A percentile compares a stretch with the other conserved stretches of the same genome.
Evolutionary conservation across 208 protist genomes (phyloP).

Genomic region (Cochliopodium minus): DNA sequence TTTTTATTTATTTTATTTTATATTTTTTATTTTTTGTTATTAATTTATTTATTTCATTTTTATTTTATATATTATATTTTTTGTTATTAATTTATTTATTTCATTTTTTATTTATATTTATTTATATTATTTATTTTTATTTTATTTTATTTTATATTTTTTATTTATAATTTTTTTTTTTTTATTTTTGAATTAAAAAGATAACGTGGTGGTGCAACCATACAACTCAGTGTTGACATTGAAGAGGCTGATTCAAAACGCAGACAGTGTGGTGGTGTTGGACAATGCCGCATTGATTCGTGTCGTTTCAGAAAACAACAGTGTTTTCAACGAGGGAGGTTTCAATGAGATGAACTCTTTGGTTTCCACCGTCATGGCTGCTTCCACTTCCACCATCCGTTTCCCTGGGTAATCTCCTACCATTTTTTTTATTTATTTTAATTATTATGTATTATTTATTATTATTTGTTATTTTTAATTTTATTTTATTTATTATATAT

Average conservation of each 20-base stretch:
- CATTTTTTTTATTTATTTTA: too few relatives aligned
- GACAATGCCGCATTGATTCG: conserved; percentile 97
- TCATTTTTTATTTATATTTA: too few relatives aligned
- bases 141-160: not conserved
- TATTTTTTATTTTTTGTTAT: not conserved
- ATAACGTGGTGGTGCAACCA: conserved; percentile 96
- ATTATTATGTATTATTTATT: too few relatives aligned
- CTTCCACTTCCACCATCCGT: conserved; percentile 89
- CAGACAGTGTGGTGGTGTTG: conserved; percentile 90
- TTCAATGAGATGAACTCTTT: conserved; percentile 90
- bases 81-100: not conserved
- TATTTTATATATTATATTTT: conserved; percentile 11
- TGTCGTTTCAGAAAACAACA: conserved; percentile 84
- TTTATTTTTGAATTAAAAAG: conserved; percentile 35
- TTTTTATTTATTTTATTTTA: too few relatives aligned
- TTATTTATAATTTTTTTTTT: too few relatives aligned
- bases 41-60: too few relatives aligned
- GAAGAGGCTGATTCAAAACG: conserved; percentile 85
- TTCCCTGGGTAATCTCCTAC: too few relatives aligned
- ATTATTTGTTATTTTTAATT: too few relatives aligned
- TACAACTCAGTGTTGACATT: conserved; percentile 99
- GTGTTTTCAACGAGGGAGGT: too few relatives aligned
- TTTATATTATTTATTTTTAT: too few relatives aligned
- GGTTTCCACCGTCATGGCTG: conserved; percentile 95
- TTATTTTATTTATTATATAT: too few relatives aligned